These are phyloP conservation scores for Nyssa sinensis DNA, from an alignment of 148 eudicot species.

Conservation along the genomic window DNA sequence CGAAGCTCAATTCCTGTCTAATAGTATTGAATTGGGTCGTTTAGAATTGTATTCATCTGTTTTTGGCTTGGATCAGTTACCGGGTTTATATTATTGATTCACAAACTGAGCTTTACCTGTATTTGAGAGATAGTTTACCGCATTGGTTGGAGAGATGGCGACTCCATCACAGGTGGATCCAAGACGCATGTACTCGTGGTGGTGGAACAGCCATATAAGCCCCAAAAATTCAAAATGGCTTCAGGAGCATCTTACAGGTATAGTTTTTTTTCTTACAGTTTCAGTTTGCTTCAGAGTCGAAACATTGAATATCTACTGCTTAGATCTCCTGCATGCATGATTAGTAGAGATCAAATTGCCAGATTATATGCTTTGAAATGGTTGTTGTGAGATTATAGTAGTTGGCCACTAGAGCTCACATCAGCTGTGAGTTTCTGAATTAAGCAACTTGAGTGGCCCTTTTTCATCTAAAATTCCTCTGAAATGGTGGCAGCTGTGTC, in stretches of 20 bases:
- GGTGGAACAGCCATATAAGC: conserved; percentile 99
- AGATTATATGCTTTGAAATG: neutral
- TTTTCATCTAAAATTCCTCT: neutral
- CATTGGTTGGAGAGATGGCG: conserved; percentile 42
- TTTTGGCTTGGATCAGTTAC: neutral
- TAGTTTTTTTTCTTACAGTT: neutral
- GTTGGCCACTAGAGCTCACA: neutral
- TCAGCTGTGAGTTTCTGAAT: neutral
- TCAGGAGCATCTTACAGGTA: conserved; percentile 94
- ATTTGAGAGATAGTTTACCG: conserved; percentile 10
- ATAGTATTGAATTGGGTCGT: conserved; percentile 10
- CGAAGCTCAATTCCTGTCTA: conserved; percentile 15
- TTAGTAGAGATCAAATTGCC: neutral
- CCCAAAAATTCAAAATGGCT: conserved; percentile 97
- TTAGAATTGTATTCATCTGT: conserved; percentile 14
- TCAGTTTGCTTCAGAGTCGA: neutral
- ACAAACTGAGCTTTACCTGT: conserved; percentile 14
- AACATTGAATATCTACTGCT: neutral
- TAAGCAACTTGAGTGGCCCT: neutral
- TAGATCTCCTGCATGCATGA: neutral
- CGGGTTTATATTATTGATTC: neutral
- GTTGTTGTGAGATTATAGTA: neutral
- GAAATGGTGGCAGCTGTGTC: neutral
- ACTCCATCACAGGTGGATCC: conserved; percentile 41
- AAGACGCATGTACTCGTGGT: conserved; percentile 91